These are phyloP conservation scores for Telopea speciosissima DNA, from an alignment of 177 flowering plant genomes.

Conservation along the genomic window DNA sequence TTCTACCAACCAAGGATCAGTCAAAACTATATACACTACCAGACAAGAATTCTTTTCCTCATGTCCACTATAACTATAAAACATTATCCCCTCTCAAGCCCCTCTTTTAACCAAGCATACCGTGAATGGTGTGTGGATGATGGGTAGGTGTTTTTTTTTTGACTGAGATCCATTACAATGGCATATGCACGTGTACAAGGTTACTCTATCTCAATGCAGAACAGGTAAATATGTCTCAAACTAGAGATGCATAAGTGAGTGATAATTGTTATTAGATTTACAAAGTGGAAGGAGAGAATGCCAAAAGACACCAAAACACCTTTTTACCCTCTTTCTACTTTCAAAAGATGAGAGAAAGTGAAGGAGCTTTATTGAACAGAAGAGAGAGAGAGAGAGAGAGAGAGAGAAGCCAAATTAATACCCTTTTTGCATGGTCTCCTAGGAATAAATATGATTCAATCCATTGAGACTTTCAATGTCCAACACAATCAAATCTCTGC, in stretches of 20 bases:
- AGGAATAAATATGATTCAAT: neutral
- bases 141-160: neutral
- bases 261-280: neutral
- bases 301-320: neutral
- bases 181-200: neutral
- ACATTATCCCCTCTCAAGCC: neutral
- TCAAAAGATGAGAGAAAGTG: neutral
- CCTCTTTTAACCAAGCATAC: neutral
- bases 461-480: neutral
- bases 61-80: neutral
- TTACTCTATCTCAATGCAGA: neutral
- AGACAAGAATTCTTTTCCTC: neutral
- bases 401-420: slow-evolving; percentile 1
- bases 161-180: neutral
- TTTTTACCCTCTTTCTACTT: neutral
- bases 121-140: neutral
- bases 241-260: neutral
- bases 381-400: too few relatives aligned
- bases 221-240: neutral
- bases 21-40: neutral
- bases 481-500: neutral
- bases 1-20: too few relatives aligned
- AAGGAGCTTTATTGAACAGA: neutral
- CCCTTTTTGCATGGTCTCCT: neutral
- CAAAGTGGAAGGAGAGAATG: neutral